phyloP scores from a whole-genome alignment of 371 early-diverging fungal species.

The Mucor velutinosus region DNA sequence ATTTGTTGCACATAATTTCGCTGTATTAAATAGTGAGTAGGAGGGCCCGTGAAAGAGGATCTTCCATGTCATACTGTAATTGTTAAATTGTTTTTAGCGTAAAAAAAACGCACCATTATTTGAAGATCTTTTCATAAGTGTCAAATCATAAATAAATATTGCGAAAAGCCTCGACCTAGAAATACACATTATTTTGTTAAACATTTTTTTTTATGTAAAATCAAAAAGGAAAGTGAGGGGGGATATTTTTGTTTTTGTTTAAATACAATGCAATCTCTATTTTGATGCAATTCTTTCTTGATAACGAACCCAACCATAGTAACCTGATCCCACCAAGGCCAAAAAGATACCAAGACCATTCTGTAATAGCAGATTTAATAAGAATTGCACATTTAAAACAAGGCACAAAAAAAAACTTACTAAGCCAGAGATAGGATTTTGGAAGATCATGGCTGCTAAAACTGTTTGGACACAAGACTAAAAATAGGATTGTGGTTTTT shows the following conservation, averaged over 20 bases:
- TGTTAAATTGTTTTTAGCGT: too few species aligned
- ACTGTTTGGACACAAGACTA: conserved; percentile 72
- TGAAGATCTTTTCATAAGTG: neutral
- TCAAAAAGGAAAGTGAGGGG: conserved; percentile 2
- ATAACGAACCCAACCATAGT: conserved; percentile 73
- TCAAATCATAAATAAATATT: neutral
- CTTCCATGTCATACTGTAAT: neutral
- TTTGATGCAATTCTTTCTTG: conserved; percentile 55
- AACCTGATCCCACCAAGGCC: conserved; percentile 67
- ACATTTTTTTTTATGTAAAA: neutral
- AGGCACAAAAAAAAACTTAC: conserved; percentile 36
- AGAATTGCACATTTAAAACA: neutral
- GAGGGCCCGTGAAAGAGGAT: neutral
- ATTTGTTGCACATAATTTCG: neutral
- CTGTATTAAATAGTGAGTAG: neutral
- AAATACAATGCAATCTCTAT: neutral
- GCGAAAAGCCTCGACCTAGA: neutral
- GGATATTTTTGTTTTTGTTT: neutral
- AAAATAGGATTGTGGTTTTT: neutral
- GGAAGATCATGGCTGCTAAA: conserved; percentile 68
- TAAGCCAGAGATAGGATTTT: conserved; percentile 66
- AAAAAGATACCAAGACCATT: conserved; percentile 71
- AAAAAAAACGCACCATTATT: neutral
- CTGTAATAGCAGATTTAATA: conserved; percentile 31
- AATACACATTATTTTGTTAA: neutral